phyloP scores from a whole-genome alignment of 2,329 filamentous ascomycete genomes.

The Chaetomiaceae sp. region DNA sequence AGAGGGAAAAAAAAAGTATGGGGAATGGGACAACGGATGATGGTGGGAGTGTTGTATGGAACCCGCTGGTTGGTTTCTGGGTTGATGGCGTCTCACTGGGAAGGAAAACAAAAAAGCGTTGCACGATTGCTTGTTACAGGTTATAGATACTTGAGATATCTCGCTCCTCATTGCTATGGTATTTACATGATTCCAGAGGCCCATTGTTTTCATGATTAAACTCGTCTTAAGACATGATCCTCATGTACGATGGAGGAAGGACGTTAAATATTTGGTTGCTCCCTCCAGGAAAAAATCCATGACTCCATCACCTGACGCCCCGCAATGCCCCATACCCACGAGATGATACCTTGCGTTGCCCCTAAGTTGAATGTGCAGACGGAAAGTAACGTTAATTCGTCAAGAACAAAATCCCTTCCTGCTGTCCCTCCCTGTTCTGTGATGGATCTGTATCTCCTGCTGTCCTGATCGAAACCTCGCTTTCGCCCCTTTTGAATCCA shows the following conservation, averaged over 20 bases:
- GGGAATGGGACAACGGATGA: too few species aligned
- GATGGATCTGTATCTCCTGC: not conserved
- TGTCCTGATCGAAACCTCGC: too few species aligned
- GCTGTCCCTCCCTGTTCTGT: not conserved
- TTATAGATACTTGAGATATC: not conserved
- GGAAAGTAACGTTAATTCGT: too few species aligned
- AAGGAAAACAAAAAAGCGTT: not conserved
- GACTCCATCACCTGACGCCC: constrained; percentile 8
- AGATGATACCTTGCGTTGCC: not conserved
- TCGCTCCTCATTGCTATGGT: not conserved
- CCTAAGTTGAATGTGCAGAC: not conserved
- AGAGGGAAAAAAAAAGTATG: too few species aligned
- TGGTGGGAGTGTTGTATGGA: too few species aligned
- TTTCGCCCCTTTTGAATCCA: too few species aligned
- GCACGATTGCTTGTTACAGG: not conserved
- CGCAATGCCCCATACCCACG: constrained; percentile 13
- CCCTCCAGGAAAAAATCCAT: not conserved
- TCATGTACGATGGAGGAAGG: too few species aligned
- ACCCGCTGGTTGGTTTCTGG: not conserved
- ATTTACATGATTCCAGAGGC: not conserved
- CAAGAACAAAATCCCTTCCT: not conserved
- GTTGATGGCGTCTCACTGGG: not conserved
- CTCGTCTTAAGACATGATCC: too few species aligned
- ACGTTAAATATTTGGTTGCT: not conserved
- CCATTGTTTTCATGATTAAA: too few species aligned